Percentiles rank a stretch among this genome's conserved stretches.
Conservation (phyloP, 2,329 filamentous ascomycete species). For the Beauveria australis region DNA sequence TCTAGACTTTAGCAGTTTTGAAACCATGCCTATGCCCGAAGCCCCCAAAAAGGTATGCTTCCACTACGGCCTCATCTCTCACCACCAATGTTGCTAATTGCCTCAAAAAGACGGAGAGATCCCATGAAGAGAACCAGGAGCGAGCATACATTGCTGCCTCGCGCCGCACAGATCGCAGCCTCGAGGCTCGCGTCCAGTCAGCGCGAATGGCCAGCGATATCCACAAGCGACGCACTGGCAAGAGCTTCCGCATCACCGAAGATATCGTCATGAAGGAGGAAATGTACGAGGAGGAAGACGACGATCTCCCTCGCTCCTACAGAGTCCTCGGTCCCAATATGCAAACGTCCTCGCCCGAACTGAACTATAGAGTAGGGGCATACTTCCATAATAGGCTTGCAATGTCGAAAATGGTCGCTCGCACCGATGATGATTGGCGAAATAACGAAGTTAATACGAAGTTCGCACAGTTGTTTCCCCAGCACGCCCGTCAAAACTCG, state of each 20-base stretch:
- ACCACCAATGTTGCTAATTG: background rate
- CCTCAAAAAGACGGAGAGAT: conserved; percentile 54
- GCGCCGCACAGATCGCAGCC: conserved; percentile 71
- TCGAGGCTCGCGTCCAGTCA: conserved; percentile 83
- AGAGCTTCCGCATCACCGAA: conserved; percentile 71
- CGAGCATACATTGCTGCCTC: conserved; percentile 90
- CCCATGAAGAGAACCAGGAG: conserved; percentile 76
- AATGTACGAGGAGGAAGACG: conserved; percentile 94
- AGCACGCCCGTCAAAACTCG: conserved; percentile 16
- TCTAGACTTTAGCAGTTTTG: conserved; percentile 7
- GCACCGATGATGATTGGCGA: conserved; percentile 29
- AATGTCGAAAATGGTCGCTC: conserved; percentile 32
- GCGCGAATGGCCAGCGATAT: conserved; percentile 83
- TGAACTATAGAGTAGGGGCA: conserved; percentile 52
- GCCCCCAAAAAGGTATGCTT: conserved; percentile 9
- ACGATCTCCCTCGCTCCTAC: conserved; percentile 63
- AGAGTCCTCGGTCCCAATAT: conserved; percentile 55
- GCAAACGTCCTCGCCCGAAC: conserved; percentile 49
- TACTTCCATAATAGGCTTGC: conserved; percentile 35
- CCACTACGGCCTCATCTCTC: background rate
- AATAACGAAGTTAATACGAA: conserved; percentile 38
- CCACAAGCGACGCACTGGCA: conserved; percentile 80
- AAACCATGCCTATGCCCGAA: background rate
- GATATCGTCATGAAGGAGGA: conserved; percentile 84
- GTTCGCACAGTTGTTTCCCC: conserved; percentile 40